A percentile compares a stretch with the other conserved stretches of the same genome.
Conservation (phyloP, 2,329 filamentous ascomycete genomes). For the Cercospora nicotianae region DNA sequence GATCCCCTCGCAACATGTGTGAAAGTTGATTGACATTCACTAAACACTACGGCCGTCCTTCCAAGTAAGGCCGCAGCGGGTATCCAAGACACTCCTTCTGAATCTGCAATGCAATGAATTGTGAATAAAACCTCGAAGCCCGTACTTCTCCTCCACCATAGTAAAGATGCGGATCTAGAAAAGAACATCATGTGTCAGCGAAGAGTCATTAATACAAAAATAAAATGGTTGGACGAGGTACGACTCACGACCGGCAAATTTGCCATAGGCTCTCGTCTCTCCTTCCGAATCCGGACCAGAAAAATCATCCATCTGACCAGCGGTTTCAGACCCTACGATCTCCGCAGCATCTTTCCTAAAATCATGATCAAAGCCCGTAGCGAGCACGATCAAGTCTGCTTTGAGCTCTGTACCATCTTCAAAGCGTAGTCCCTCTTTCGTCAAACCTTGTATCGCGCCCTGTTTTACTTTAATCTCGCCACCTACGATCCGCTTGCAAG, state of each 20-base stretch:
- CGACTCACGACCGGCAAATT: conserved; percentile 40
- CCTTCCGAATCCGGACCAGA: conserved; percentile 51
- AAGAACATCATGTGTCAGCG: conserved; percentile 17
- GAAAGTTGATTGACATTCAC: too few relatives aligned
- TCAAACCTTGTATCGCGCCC: conserved; percentile 41
- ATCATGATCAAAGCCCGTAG: conserved; percentile 50
- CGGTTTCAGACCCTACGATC: conserved; percentile 46
- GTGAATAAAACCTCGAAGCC: conserved; percentile 50
- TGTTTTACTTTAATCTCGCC: conserved; percentile 50
- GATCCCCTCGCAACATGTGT: too few relatives aligned
- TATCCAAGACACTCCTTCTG: conserved; percentile 31
- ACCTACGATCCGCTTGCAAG: conserved; percentile 44
- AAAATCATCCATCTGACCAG: conserved; percentile 46
- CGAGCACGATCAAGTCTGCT: conserved; percentile 51
- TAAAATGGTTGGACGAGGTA: too few relatives aligned
- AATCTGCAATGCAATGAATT: conserved; percentile 50
- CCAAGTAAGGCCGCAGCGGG: conserved; percentile 16
- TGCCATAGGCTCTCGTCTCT: conserved; percentile 48
- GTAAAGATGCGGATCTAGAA: conserved; percentile 44
- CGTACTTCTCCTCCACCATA: conserved; percentile 49
- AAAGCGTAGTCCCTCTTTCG: conserved; percentile 45
- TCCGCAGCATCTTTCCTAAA: conserved; percentile 42
- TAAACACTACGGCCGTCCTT: not conserved
- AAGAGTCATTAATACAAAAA: too few relatives aligned
- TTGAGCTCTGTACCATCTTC: conserved; percentile 46